Base-by-base conservation (phyloP, 2,329 filamentous ascomycete genomes). In the Fusarium sp. region DNA sequence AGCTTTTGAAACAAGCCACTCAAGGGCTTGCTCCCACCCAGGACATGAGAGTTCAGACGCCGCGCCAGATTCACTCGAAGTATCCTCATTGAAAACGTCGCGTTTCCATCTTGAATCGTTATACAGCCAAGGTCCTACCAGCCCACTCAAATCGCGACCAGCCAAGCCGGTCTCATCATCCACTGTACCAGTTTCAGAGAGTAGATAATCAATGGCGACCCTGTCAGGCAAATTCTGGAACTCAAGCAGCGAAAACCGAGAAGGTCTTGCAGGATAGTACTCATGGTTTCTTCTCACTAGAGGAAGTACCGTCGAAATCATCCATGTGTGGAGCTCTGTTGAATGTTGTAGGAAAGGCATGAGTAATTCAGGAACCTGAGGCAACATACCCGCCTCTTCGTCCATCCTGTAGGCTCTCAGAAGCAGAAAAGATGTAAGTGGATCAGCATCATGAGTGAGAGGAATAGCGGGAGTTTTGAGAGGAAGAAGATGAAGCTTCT, bases 81-180 rank as follows among this genome's bases (percentile, higher is more conserved):
- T 27, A 29, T 53, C 49, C 27, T 45, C 33, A 11, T 39, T 48
- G 17, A 53, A 52, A 37, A 57, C 42, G 23, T 60, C 47, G 2
- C 55, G 43, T 19, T 55, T 83, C 78, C 88, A 87, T 49, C 88
- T 83, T 17, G 76, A 80, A 46, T 86, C 80, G 41, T 86, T 86
- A 68, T 89, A 87, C 44, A 93, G 78, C 90, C 90, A 94, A 3
- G 91, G 90, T 0, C 87, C 88, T 45, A 93, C 77, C 33, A 93
- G 71, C 0, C 87, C 85, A 60, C 84, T 84, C 51, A 93, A 70
- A 70, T 93, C 89, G 53, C 89, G 83, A 1, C 84, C 86, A 43
- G 88, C 71, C 33, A 79, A 71, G 1, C 66, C 55, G 15, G 76
- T 58, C 3, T 78, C 75, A 35, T 78, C 76, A 27, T 80, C 73